Percentiles rank a stretch among this genome's conserved stretches.
Conservation (phyloP, 1,284 basidiomycete genomes). For the Cutaneotrichosporon cavernicola region DNA sequence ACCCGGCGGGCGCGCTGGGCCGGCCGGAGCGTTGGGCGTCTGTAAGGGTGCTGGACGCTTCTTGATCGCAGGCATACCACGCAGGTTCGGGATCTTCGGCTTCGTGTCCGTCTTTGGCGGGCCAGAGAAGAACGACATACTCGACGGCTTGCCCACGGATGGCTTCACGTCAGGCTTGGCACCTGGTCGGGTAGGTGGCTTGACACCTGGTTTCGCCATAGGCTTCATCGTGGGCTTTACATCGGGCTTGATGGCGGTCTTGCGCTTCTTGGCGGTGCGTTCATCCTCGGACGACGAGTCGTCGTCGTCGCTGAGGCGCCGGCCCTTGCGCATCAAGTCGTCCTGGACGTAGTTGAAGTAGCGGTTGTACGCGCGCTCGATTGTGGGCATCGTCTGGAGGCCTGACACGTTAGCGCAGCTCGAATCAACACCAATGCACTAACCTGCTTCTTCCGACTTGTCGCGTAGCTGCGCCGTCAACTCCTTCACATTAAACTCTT, state of each 20-base stretch:
- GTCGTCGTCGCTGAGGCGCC: constrained; percentile 15
- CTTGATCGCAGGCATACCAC: constrained; percentile 26
- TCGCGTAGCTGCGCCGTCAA: constrained; percentile 20
- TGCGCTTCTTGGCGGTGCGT: constrained; percentile 27
- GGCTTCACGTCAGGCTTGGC: constrained; percentile 2
- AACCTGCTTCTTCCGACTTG: constrained; percentile 26
- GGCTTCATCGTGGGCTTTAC: constrained; percentile 4
- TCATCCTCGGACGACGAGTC: constrained; percentile 5
- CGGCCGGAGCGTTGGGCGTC: not conserved
- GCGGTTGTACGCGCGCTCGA: constrained; percentile 29
- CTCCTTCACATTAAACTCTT: constrained; percentile 30
- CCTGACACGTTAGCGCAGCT: constrained; percentile 10
- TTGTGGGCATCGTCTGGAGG: constrained; percentile 13
- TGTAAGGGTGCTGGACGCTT: constrained; percentile 20
- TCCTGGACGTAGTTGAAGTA: constrained; percentile 24
- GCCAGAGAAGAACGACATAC: constrained; percentile 43
- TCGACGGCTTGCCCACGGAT: constrained; percentile 3
- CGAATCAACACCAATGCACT: constrained; percentile 12
- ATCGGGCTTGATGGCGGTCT: constrained; percentile 22
- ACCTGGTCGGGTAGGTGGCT: not conserved
- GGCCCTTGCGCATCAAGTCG: constrained; percentile 21
- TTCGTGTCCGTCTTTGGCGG: constrained; percentile 22
- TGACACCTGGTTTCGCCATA: not conserved
- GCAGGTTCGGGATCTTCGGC: constrained; percentile 27
- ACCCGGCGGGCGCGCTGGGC: not conserved